Base-by-base conservation (phyloP, 2,329 filamentous ascomycete species). In the Parascedosporium putredinis region DNA sequence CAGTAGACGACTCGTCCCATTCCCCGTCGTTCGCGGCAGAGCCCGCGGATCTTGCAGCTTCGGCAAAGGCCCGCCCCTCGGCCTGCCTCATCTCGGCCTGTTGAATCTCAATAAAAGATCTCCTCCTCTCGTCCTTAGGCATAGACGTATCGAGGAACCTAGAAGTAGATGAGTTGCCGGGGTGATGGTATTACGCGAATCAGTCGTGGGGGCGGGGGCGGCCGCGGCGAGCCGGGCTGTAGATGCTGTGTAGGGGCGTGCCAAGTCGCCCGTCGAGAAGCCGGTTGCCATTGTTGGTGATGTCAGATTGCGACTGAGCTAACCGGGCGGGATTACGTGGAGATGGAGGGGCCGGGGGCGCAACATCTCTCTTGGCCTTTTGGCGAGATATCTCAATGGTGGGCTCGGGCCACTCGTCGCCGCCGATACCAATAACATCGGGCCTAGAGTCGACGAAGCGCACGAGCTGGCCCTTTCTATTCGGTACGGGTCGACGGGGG, bases 361-460 rank as follows among this genome's bases (percentile, higher is more conserved):
- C 53, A 25, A 48, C 52, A 53, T 51, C 8, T 57, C 60, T 34
- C 61, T 55, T 20, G 66, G 64, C 20, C 62, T 76, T 83, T 54
- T 68, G 71, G 61, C 71, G 74, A 4, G 80, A 82, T 50, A 95
- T 83, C 60, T 93, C 85, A 18, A 80, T 71, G 2, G 82, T 78
- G 2, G 86, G 86, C 7, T 76, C 69, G 49, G 86, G 81, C 50
- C 85, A 84, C 64, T 95, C 89, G 60, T 96, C 91, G 29, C 91
- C 91, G 51, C 91, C 91, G 64, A 91, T 84, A 44, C 91, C 91
- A 60, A 97, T 96, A 54, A 95, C 67, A 44, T 88, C 84, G 5
- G 90, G 89, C 50, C 76, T 73, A 8, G 75, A 76, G 56, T 86
- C 80, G 48, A 76, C 77, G 59, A 96, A 96, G 50, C 74, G 79